Evolutionary conservation across 2,329 filamentous ascomycete genomes (phyloP).

Genomic region (Colletotrichum shisoi): DNA sequence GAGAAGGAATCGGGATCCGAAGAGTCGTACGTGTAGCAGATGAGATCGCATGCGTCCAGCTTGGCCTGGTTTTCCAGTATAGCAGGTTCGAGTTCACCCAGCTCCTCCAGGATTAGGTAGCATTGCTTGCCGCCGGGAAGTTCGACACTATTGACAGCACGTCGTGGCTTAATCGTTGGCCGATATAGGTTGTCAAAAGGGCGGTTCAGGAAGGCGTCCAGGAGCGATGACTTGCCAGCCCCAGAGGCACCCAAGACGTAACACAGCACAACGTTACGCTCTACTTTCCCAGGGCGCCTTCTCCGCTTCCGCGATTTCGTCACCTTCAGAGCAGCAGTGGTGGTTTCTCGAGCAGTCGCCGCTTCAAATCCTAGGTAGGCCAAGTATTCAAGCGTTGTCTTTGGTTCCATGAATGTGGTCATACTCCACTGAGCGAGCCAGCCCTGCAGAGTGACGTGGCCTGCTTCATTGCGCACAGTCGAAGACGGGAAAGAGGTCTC

Average conservation of each 20-base stretch:
- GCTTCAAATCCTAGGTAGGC: conserved; percentile 96
- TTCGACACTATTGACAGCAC: conserved; percentile 95
- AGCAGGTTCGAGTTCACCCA: conserved; percentile 93
- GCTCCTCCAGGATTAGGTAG: conserved; percentile 93
- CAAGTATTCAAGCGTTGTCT: conserved; percentile 93
- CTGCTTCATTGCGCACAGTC: conserved; percentile 93
- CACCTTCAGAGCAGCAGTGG: conserved; percentile 85
- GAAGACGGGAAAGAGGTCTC: conserved; percentile 91
- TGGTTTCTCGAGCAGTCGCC: conserved; percentile 75
- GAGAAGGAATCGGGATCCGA: conserved; percentile 95
- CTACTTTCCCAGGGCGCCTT: conserved; percentile 81
- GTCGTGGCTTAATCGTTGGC: conserved; percentile 92
- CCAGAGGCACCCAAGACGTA: conserved; percentile 87
- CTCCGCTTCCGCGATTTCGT: conserved; percentile 91
- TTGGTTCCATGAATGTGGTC: conserved; percentile 96
- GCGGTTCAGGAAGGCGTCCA: conserved; percentile 89
- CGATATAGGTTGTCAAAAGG: conserved; percentile 85
- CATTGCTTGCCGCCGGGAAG: conserved; percentile 95
- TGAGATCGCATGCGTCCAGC: conserved; percentile 88
- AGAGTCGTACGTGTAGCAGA: conserved; percentile 96
- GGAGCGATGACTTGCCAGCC: conserved; percentile 88
- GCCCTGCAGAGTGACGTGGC: conserved; percentile 93
- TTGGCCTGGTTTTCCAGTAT: conserved; percentile 91
- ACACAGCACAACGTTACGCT: conserved; percentile 92
- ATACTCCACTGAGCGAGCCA: conserved; percentile 99